These are phyloP conservation scores for Mycena sp. DNA, from an alignment of 1,284 basidiomycete species.

Conservation along the genomic window DNA sequence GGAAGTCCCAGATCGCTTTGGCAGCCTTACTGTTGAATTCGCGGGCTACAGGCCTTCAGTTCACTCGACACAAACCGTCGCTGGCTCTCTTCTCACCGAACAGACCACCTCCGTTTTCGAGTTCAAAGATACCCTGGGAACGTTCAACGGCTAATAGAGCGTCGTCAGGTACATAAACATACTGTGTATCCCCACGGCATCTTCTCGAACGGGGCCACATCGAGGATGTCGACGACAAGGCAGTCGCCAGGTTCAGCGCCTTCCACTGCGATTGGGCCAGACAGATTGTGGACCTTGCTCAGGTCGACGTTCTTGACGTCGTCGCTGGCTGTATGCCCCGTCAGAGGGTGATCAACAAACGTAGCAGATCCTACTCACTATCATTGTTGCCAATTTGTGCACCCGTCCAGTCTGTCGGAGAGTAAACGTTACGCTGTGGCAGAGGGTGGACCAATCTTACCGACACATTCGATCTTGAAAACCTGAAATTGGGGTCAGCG, in stretches of 20 bases:
- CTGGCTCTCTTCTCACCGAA: slow-evolving; percentile 56
- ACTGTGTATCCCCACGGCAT: slow-evolving; percentile 87
- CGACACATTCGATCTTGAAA: slow-evolving; percentile 81
- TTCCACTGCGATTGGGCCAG: slow-evolving; percentile 79
- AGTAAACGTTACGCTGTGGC: neutral
- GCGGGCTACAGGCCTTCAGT: slow-evolving; percentile 50
- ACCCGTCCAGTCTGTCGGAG: slow-evolving; percentile 73
- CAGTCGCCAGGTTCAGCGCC: slow-evolving; percentile 84
- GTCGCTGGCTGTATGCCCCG: slow-evolving; percentile 59
- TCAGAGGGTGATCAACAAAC: neutral
- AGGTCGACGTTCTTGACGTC: slow-evolving; percentile 75
- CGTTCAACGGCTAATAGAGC: neutral
- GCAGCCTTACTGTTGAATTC: slow-evolving; percentile 77
- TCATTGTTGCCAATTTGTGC: slow-evolving; percentile 83
- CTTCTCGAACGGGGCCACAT: slow-evolving; percentile 77
- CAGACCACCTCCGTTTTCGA: slow-evolving; percentile 79
- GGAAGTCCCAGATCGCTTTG: slow-evolving; percentile 86
- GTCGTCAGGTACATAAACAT: slow-evolving; percentile 28
- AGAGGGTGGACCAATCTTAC: slow-evolving; percentile 44
- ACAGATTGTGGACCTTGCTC: slow-evolving; percentile 76
- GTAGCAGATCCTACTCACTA: slow-evolving; percentile 47
- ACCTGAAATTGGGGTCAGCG: slow-evolving; percentile 47
- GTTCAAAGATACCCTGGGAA: slow-evolving; percentile 74
- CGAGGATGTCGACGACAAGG: slow-evolving; percentile 80
- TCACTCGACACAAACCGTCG: neutral